Evolutionary conservation across 108 stramenopile species (phyloP).

Genomic region (Cyclotella cryptica): DNA sequence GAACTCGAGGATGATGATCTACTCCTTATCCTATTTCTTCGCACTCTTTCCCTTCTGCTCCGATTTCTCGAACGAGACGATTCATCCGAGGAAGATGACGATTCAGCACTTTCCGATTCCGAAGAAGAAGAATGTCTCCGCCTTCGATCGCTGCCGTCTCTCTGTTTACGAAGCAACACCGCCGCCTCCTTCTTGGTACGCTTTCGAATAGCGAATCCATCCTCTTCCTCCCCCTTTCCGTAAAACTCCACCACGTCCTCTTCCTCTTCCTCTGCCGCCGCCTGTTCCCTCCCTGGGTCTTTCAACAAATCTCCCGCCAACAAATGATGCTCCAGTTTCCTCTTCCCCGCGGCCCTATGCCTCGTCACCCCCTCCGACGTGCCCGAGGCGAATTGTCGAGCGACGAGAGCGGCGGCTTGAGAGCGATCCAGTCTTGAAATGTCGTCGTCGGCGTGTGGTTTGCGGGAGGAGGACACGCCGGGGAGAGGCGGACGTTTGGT

Average conservation of each 20-base stretch:
- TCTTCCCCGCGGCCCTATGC: slow-evolving; percentile 42
- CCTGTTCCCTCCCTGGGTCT: slow-evolving; percentile 1
- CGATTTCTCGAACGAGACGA: slow-evolving; percentile 29
- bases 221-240: slow-evolving; percentile 49
- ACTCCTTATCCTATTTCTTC: slow-evolving; percentile 20
- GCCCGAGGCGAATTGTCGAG: slow-evolving; percentile 20
- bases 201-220: slow-evolving; percentile 38
- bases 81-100: slow-evolving; percentile 38
- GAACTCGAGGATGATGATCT: slow-evolving; percentile 40
- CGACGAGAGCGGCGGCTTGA: slow-evolving; percentile 74
- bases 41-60: slow-evolving; percentile 18
- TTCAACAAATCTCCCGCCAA: slow-evolving; percentile 55
- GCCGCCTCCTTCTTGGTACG: slow-evolving; percentile 45
- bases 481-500: background rate
- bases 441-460: slow-evolving; percentile 29
- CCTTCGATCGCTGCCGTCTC: slow-evolving; percentile 20
- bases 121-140: slow-evolving; percentile 38
- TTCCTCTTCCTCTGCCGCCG: slow-evolving; percentile 1
- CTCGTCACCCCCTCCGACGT: slow-evolving; percentile 22
- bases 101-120: slow-evolving; percentile 14
- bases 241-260: slow-evolving; percentile 24
- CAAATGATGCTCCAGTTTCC: slow-evolving; percentile 59
- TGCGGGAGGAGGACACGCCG: slow-evolving; percentile 6
- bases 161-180: slow-evolving; percentile 37
- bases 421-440: slow-evolving; percentile 70